phyloP scores from a whole-genome alignment of 441 rosid genomes.

The Mallotus repandus region DNA sequence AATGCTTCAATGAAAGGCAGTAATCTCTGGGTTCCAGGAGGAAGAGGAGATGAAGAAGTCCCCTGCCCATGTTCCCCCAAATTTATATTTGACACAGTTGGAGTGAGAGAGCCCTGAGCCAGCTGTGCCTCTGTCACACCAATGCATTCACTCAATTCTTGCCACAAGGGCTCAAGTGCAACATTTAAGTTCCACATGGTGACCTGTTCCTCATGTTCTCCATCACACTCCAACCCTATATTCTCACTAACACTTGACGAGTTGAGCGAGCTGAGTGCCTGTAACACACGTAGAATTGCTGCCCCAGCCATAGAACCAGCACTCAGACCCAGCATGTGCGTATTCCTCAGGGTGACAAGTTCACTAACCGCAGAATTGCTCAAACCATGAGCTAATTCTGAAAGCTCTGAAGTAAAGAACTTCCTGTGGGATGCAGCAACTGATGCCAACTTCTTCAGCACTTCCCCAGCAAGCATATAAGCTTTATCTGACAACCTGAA shows the following conservation, averaged over 20 bases:
- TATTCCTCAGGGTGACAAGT: conserved; percentile 67
- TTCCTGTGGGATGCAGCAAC: conserved; percentile 65
- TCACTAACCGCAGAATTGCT: conserved; percentile 81
- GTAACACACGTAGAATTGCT: conserved; percentile 84
- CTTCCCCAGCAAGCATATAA: conserved; percentile 76
- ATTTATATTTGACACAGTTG: conserved; percentile 41
- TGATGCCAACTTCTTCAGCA: conserved; percentile 76
- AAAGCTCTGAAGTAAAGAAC: conserved; percentile 68
- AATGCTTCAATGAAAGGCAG: conserved; percentile 96
- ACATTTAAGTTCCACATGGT: conserved; percentile 65
- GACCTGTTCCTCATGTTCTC: conserved; percentile 71
- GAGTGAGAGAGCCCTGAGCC: conserved; percentile 53
- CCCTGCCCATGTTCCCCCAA: conserved; percentile 63
- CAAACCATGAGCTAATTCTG: conserved; percentile 71
- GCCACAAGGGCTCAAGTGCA: conserved; percentile 94
- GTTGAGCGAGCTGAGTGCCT: conserved; percentile 74
- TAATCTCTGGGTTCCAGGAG: conserved; percentile 90
- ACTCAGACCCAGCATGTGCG: conserved; percentile 83
- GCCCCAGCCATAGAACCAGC: conserved; percentile 96
- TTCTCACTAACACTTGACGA: conserved; percentile 42
- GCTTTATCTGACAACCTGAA: conserved; percentile 89
- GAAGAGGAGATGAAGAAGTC: conserved; percentile 67
- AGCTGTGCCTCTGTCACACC: conserved; percentile 81
- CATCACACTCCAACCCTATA: conserved; percentile 35
- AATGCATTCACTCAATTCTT: conserved; percentile 86